Base-by-base conservation (phyloP, 73 alveolate species). In the Paramecium tetraurelia region DNA sequence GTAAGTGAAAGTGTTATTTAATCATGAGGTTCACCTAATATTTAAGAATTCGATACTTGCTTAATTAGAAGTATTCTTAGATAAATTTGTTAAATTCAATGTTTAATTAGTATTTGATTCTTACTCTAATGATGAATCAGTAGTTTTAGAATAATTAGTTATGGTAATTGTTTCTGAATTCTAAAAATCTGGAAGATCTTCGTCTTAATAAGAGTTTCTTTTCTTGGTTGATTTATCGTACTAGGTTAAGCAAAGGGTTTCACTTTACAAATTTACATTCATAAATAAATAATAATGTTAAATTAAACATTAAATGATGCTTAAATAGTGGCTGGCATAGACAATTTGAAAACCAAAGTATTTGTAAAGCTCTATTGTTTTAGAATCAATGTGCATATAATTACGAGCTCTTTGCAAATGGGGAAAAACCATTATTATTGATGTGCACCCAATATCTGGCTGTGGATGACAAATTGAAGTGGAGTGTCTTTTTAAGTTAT, bases 281-380 rank as follows among this genome's bases (percentile, higher is more conserved):
- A 63, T 63, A 63, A 48, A 53, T 63, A 72, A 72, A 72, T 29
- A 72, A 35, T 36, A 72, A 80, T 80, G 90, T 48, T 80, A 48
- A 44, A 80, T 80, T 46, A 80, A 48, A 41, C 57, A 21, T 35
- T 80, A 27, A 80, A 40, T 44, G 90, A 80, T 48, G 43, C 76
- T 22, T 63, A 80, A 22, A 44, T 80, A 24, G 90, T 80, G 70
- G 90, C 76, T 20, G 75, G 90, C 8, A 44, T 80, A 10, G 90
- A 80, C 14, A 80, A 40, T 18, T 12, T 80, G 16, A 80, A 80
- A 80, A 2, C 3, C 21, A 80, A 80, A 48, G 90, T 80, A 48
- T 18, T 40, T 44, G 16, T 40, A 12, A n/a, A 80, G 4, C 3
- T 31, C 8, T 44, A 53, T 53, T n/a, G 22, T 22, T 2, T 8